Percentiles rank a stretch among this genome's conserved stretches.
Conservation (phyloP, 2,329 filamentous ascomycete genomes). For the Grosmannia huntii region DNA sequence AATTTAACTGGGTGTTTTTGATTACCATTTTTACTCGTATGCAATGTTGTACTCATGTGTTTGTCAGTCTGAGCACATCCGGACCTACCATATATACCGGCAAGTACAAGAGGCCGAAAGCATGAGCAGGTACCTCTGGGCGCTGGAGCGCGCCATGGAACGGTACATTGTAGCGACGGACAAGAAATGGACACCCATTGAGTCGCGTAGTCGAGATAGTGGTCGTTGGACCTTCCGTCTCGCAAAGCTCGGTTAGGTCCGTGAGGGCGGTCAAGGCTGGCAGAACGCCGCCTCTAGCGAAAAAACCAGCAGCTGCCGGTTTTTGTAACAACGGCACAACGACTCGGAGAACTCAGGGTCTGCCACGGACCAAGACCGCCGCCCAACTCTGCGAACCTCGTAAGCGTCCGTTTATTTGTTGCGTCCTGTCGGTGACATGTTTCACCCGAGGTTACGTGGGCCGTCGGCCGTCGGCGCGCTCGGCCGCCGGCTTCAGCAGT, state of each 20-base stretch:
- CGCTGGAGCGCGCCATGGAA: no score
- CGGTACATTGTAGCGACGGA: no score
- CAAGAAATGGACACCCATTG: no score
- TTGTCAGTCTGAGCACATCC: no score
- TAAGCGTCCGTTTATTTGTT: neutral
- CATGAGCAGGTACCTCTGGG: no score
- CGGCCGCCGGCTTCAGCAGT: neutral
- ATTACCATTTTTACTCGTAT: no score
- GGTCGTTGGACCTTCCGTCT: no score
- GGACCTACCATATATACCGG: no score
- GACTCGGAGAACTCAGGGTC: neutral
- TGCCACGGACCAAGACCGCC: neutral
- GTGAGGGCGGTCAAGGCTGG: neutral
- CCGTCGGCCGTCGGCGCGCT: conserved; percentile 24
- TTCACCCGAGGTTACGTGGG: conserved; percentile 41
- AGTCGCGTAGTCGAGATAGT: no score
- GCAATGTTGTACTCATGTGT: no score
- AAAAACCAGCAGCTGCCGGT: neutral
- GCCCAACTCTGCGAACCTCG: neutral
- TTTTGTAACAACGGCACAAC: neutral
- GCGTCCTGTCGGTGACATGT: conserved; percentile 23
- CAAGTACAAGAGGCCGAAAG: no score
- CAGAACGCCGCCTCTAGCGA: neutral
- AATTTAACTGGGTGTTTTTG: no score
- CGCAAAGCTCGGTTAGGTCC: neutral